Evolutionary conservation across 2,329 filamentous ascomycete genomes (phyloP), one percentile per base, ranked within the genome.

Genomic region (Ceratocystis colombiana): DNA sequence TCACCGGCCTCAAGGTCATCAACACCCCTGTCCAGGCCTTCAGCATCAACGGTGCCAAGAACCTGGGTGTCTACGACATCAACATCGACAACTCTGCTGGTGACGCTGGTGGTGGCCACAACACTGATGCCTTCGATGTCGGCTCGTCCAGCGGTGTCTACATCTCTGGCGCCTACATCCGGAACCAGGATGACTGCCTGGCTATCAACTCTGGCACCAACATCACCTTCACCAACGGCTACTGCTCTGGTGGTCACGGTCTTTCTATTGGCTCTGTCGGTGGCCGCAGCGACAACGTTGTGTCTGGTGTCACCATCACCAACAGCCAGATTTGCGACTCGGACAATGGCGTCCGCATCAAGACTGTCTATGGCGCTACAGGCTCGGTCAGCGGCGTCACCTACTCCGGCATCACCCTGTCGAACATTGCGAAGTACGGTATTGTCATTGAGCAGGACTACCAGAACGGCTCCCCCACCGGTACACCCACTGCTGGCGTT

Each of bases 121-220:
- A 85, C 76, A 85, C 82, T 0, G 83, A 85, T 70, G 83, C 77
- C 0, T 85, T 85, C 70, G 82, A 85, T 67, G 77, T 85, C 62
- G 79, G 80, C 62, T 75, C 72, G 45, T 82, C 78, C 45, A 75
- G 71, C 25, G 76, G 76, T 50, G 76, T 85, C 28, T 77, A 75
- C 67, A 84, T 85, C 68, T 76, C 75, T 20, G 79, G 78, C 46
- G 80, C 81, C 50, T 77, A 75, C 44, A 77, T 85, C 65, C 78
- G 82, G 72, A 85, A 85, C 76, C 83, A 85, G 74, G 83, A 85
- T 67, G 83, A 85, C 71, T 85, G 83, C 70, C 75, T 85, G 6
- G 82, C 83, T 30, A 72, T 82, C 68, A 85, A 84, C 75, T 82
- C 80, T 1, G 79, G 79, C 1, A 76, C 73, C 33, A 74, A 79